These are phyloP conservation scores for Willaertia magna DNA, from an alignment of 208 protist species.

Conservation along the genomic window DNA sequence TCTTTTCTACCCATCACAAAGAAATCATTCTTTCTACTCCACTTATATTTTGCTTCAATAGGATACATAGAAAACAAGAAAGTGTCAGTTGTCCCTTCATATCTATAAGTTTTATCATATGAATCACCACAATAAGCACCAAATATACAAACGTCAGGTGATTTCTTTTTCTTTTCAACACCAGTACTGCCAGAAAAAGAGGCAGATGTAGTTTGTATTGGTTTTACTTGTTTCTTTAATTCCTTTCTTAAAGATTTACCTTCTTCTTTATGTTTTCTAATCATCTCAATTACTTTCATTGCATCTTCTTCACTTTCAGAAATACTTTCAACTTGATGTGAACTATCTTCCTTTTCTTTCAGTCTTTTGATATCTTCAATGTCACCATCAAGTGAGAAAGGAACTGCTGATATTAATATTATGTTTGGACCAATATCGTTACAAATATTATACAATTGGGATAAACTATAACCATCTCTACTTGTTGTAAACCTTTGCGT, in stretches of 20 bases:
- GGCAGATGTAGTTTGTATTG: not conserved
- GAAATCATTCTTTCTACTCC: slow-evolving; percentile 4
- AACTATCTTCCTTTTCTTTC: not conserved
- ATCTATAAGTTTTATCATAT: not conserved
- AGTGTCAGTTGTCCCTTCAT: not conserved
- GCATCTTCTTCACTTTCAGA: not conserved
- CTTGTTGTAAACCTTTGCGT: not conserved
- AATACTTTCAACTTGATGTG: not conserved
- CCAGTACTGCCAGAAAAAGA: too few relatives aligned
- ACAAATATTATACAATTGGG: not conserved
- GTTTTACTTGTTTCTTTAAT: not conserved
- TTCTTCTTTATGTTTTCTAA: not conserved
- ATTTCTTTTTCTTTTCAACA: not conserved
- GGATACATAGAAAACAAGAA: not conserved
- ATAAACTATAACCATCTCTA: slow-evolving; percentile 4
- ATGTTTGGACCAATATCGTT: not conserved
- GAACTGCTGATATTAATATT: not conserved
- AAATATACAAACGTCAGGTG: not conserved
- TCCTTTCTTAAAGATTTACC: not conserved
- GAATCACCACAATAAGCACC: not conserved
- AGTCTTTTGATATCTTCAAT: not conserved
- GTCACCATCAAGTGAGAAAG: not conserved
- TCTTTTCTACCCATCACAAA: slow-evolving; percentile 5
- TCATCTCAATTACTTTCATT: not conserved
- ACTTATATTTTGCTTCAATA: not conserved